These are phyloP conservation scores for Sanguinoderma infundibulare DNA, from an alignment of 1,284 basidiomycete species.

Conservation along the genomic window DNA sequence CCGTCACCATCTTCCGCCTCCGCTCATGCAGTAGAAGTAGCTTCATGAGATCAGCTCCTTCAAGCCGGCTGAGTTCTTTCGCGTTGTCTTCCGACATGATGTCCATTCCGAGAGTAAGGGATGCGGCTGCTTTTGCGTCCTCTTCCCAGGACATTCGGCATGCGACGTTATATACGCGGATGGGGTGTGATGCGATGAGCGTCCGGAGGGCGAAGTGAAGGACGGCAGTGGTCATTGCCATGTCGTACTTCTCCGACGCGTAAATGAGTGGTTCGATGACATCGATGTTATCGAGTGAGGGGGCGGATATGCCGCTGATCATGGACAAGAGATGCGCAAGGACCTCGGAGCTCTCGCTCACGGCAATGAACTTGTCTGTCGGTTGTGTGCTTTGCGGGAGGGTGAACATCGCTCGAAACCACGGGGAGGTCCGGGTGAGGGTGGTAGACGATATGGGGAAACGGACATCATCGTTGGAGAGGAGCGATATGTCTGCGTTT, in stretches of 20 bases:
- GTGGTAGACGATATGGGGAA: constrained; percentile 59
- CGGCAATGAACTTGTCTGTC: constrained; percentile 46
- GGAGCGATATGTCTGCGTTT: constrained; percentile 52
- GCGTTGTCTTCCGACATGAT: constrained; percentile 43
- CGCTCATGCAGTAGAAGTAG: constrained; percentile 29
- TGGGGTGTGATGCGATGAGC: constrained; percentile 32
- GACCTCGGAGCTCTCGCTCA: constrained; percentile 53
- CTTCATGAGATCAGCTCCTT: constrained; percentile 18
- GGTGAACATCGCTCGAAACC: constrained; percentile 58
- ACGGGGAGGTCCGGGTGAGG: constrained; percentile 59
- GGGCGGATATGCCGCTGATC: constrained; percentile 55
- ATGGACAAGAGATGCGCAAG: constrained; percentile 59
- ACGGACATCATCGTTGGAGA: constrained; percentile 42
- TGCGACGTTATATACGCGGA: constrained; percentile 58
- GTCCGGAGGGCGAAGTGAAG: constrained; percentile 42
- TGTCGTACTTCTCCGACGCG: constrained; percentile 69
- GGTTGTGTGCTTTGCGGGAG: constrained; percentile 51
- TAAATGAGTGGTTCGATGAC: constrained; percentile 53
- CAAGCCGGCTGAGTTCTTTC: constrained; percentile 22
- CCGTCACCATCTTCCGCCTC: background rate
- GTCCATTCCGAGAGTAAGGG: constrained; percentile 43
- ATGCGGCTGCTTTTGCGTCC: constrained; percentile 54
- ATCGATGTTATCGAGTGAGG: constrained; percentile 49
- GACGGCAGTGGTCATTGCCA: constrained; percentile 57
- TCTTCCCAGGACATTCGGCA: constrained; percentile 58